phyloP scores from a whole-genome alignment of 495 filamentous ascomycete genomes.

The Penicillium paradoxum region DNA sequence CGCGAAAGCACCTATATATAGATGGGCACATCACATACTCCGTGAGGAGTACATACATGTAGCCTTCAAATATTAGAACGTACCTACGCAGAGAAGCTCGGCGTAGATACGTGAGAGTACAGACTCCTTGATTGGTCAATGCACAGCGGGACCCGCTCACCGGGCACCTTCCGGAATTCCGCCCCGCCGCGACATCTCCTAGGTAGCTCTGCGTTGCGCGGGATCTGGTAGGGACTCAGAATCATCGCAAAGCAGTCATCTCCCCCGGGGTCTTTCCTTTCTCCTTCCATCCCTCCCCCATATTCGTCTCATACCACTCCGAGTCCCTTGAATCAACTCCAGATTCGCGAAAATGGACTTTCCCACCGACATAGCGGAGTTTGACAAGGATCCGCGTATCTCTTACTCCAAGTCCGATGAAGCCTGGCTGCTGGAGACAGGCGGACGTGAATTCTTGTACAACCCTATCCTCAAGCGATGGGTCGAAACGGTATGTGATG shows the following conservation, averaged over 20 bases:
- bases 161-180: background rate
- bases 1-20: no score
- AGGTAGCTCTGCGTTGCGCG: no score
- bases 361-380: constrained; percentile 67
- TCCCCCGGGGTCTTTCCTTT: background rate
- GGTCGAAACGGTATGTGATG: constrained; percentile 60
- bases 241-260: background rate
- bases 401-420: constrained; percentile 76
- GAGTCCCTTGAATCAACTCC: no score
- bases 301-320: no score
- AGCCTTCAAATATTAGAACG: no score
- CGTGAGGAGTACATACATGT: no score
- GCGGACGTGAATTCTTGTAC: constrained; percentile 82
- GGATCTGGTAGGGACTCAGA: background rate
- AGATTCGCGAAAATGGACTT: constrained; percentile 34
- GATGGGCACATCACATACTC: no score
- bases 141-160: background rate
- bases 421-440: constrained; percentile 77
- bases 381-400: constrained; percentile 77
- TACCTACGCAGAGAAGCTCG: no score
- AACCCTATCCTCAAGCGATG: constrained; percentile 69
- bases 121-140: no score
- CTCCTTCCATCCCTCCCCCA: background rate
- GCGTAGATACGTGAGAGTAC: no score
- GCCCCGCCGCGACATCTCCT: background rate